These are phyloP conservation scores for Casuarina equisetifolia DNA, from an alignment of 306 rosid species.

Conservation along the genomic window DNA sequence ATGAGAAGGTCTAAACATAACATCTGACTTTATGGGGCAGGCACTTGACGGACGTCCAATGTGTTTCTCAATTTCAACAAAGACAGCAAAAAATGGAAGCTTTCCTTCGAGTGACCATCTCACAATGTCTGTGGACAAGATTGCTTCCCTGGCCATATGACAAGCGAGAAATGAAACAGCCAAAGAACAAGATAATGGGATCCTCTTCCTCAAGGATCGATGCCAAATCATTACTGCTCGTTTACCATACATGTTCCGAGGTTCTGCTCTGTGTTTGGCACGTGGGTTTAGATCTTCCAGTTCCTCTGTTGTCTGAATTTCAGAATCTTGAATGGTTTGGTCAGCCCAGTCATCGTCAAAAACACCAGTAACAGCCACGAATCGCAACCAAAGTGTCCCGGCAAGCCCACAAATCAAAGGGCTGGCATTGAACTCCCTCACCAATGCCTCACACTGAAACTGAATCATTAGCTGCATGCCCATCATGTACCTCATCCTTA, in stretches of 20 bases:
- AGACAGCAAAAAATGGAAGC: conserved; percentile 86
- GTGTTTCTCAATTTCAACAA: conserved; percentile 62
- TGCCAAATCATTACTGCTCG: conserved; percentile 66
- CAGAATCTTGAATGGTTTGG: conserved; percentile 52
- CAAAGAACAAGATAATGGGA: conserved; percentile 58
- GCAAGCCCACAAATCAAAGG: conserved; percentile 82
- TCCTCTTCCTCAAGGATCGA: conserved; percentile 61
- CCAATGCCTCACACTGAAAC: conserved; percentile 78
- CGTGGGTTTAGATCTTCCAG: conserved; percentile 33
- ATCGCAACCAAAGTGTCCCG: conserved; percentile 78
- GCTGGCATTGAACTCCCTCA: conserved; percentile 67
- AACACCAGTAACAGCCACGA: conserved; percentile 60
- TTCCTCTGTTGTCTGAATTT: conserved; percentile 55
- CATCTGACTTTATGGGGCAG: conserved; percentile 73
- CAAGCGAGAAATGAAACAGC: conserved; percentile 75
- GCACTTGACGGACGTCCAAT: conserved; percentile 58
- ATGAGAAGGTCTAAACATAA: conserved; percentile 71
- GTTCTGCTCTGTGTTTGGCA: conserved; percentile 44
- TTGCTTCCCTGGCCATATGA: conserved; percentile 79
- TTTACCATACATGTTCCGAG: conserved; percentile 53
- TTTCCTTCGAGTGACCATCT: conserved; percentile 80
- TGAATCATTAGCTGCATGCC: conserved; percentile 79
- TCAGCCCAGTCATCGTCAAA: conserved; percentile 67
- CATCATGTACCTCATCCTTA: conserved; percentile 66
- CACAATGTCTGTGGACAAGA: conserved; percentile 71